Base-by-base conservation (phyloP, 2,329 filamentous ascomycete genomes). In the Xylaria sp. region DNA sequence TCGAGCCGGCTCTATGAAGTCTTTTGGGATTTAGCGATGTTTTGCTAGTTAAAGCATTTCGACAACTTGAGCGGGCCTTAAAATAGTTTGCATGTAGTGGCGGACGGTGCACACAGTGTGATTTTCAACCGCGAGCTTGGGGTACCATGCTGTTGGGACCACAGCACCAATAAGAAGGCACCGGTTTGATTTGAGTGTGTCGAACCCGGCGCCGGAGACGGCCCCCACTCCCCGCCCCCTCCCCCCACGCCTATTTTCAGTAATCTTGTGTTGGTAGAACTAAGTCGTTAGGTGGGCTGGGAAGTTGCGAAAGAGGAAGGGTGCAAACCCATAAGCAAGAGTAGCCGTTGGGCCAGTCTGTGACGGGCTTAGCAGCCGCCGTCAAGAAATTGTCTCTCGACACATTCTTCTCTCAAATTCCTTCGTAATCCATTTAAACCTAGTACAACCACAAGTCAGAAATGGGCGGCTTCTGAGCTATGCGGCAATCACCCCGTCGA, bases 401-500 rank as follows among this genome's bases (percentile, higher is more conserved):
- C 2, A 58, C 5, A 18, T 41, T 50, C 15, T 44, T 18, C n/a
- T 28, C 15, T 62, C 31, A 15, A 34, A n/a, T 13, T 20, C 12
- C 18, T 28, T 18, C 12, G 44, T 28, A 7, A 46, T 18, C 10
- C 34, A 37, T 37, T 12, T 20, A 2, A 41, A 3, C 10, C 8
- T 20, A 23, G 23, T 13, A 44, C 10, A 25, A 37, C 10, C 20
- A 18, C n/a, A 37, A 10, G 46, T 25, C 28, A 13, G 41, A 61
- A 9, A 66, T 66, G 57, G 64, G 39, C 31, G 37, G 13, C 28
- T 12, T 61, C 34, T 39, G 12, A 20, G 37, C 37, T 25, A 66
- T 51, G 64, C 64, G 64, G n/a, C 64, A 61, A 60, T 41, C 51
- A 34, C 54, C 57, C 5, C 57, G 64, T 55, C 64, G 23, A 18